Base-by-base conservation (phyloP, 106 monocot species). In the Chionographis japonica region DNA sequence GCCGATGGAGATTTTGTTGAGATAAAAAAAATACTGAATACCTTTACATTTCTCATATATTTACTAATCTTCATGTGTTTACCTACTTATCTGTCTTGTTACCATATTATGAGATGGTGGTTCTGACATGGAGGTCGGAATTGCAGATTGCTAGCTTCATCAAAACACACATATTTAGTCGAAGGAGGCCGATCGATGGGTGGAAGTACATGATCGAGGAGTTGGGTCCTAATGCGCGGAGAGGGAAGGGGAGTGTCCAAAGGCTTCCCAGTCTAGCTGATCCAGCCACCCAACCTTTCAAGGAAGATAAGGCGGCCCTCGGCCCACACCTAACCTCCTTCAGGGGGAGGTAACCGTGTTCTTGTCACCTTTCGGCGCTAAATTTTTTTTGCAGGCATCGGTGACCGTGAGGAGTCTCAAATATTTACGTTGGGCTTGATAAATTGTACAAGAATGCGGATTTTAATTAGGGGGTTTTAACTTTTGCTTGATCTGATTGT, bases 151-250 rank as follows among this genome's bases (percentile, higher is more conserved):
- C 92, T n/a, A 98, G 97, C 77, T 98, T 98, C 72, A 87, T 98
- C 53, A 98, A 92, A 66, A 79, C 89, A 1, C 97, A 98, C 66
- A 98, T 92, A 70, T 98, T 98, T 50, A 98, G 97, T 52, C 72
- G 97, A 11, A 87, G 97, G 74, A 70, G 97, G 53, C 92, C 97
- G 0, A 75, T 98, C 12, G 97, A 92, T 70, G 97, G 97, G 1
- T 98, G 97, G 97, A 98, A 87, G 72, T 98, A 98, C 80, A 87
- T 98, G 92, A 98, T 98, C 18, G 97, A 98, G 60, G 89, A 85
- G 78, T 56, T 98, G 35, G 97, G 97, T 4, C 97, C 97, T 6
- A 98, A 98, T 74, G 97, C 97, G 18, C 84, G 76, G 68, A 89
- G 74, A 80, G 83, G 97, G 36, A 98, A 98, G 67, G 92, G 97